phyloP scores from a whole-genome alignment of 116 monocot species.

The Zostera marina region DNA sequence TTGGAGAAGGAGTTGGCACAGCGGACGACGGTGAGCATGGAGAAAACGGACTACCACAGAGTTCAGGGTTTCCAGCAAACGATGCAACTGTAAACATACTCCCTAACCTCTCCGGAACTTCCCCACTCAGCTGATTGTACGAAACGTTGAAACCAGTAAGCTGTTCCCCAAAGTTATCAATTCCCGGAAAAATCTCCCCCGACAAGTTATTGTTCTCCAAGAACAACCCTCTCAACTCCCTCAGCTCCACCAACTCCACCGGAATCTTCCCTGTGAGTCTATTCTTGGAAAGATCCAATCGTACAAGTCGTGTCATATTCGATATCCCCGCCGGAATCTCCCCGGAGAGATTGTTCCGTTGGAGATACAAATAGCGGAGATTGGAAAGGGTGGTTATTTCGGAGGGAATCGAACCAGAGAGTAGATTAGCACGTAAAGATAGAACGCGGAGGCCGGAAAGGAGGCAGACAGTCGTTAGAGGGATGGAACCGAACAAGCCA shows the following conservation, averaged over 20 bases:
- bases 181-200: constrained; percentile 17
- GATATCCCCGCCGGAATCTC: constrained; percentile 20
- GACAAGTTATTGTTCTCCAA: constrained; percentile 28
- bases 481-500: constrained; percentile 17
- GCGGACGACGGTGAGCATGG: neutral
- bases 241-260: constrained; percentile 15
- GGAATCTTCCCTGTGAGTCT: constrained; percentile 27
- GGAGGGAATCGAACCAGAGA: constrained; percentile 38
- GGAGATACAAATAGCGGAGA: constrained; percentile 49
- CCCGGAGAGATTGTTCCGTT: constrained; percentile 49
- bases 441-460: constrained; percentile 26
- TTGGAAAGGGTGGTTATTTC: constrained; percentile 43
- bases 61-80: constrained; percentile 16
- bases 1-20: neutral
- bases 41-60: constrained; percentile 23
- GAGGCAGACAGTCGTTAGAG: constrained; percentile 5
- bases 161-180: constrained; percentile 4
- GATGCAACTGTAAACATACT: constrained; percentile 9
- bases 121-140: constrained; percentile 21
- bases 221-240: constrained; percentile 17
- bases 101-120: constrained; percentile 21
- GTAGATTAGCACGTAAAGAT: constrained; percentile 56
- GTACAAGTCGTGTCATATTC: neutral
- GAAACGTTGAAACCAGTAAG: constrained; percentile 30
- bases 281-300: constrained; percentile 23